Conservation (phyloP, 495 filamentous ascomycete species). For the Xylaria venustula region DNA sequence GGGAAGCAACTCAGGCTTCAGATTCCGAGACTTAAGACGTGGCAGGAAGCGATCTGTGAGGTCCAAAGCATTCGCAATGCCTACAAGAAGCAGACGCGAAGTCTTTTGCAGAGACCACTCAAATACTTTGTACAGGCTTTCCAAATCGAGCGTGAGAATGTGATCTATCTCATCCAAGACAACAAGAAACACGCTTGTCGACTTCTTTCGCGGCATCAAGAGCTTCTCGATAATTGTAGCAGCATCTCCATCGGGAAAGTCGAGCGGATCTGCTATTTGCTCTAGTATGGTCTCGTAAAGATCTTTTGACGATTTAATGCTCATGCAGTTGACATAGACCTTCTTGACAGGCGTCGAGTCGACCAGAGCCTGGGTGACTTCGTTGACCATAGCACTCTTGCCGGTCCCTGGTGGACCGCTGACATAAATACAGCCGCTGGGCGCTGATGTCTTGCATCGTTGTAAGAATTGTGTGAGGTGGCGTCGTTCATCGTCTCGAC, state of each 20-base stretch:
- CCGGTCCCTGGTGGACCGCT: conserved; percentile 95
- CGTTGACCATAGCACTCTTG: conserved; percentile 88
- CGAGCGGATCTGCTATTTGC: conserved; percentile 37
- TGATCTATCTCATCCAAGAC: conserved; percentile 95
- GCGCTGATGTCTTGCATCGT: conserved; percentile 54
- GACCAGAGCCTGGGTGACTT: conserved; percentile 62
- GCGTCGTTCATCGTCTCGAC: conserved; percentile 74
- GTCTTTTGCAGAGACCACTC: conserved; percentile 82
- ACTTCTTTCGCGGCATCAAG: conserved; percentile 62
- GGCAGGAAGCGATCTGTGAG: conserved; percentile 94
- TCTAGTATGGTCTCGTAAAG: conserved; percentile 73
- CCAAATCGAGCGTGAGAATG: conserved; percentile 79
- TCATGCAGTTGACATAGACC: conserved; percentile 93
- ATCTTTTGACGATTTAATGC: conserved; percentile 79
- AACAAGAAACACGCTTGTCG: conserved; percentile 64
- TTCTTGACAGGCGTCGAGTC: conserved; percentile 54
- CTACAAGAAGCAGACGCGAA: conserved; percentile 79
- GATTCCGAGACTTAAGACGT: conserved; percentile 83
- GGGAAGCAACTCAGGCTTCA: conserved; percentile 85
- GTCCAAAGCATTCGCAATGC: conserved; percentile 96
- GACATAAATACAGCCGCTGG: conserved; percentile 88
- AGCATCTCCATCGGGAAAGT: conserved; percentile 50
- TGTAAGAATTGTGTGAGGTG: conserved; percentile 70
- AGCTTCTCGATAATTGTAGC: conserved; percentile 60
- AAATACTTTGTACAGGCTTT: conserved; percentile 85